Base-by-base conservation (phyloP, 2,329 filamentous ascomycete species). In the Myriangium duriaei region DNA sequence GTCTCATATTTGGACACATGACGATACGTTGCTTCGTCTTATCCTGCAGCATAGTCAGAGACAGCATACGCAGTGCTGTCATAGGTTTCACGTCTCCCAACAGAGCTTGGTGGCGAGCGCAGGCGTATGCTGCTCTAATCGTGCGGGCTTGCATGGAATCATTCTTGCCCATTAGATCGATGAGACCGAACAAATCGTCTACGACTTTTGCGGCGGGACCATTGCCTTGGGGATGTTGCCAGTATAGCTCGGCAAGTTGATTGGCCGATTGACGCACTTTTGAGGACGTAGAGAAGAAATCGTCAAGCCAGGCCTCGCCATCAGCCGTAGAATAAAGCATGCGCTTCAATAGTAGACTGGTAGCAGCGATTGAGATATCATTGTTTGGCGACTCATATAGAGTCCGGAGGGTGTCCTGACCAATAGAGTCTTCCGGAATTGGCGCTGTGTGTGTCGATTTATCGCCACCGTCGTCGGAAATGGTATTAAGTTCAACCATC, bases 391-490 rank as follows among this genome's bases (percentile, higher is more conserved):
- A 58, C 3, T 51, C 52, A 18, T 59, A 56, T 34, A 68, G 60
- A 13, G 53, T 56, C 13, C 51, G 45, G 12, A 68, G 55, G 2
- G 62, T 62, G 5, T 50, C 40, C 21, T 63, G 52, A 28, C 58
- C 55, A 34, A 68, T 63, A 4, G 58, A 34, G 30, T 51, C 46
- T 45, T 51, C 50, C 4, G 51, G 42, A 30, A 49, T 35, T 32
- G 30, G 32, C 63, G 62, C 72, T 51, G 85, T 79, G 51, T 86
- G 80, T 2, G 79, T 82, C 15, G 80, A 75, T 54, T 85, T 77
- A 11, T 76, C 81, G 46, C 84, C 81, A 54, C 82, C 81, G 47
- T 79, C 73, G 35, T 79, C 73, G 53, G 79, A 74, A 51, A 91
- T 72, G 56, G 77, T 70, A 45, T 79, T 79, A 37, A 77, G 67